Evolutionary conservation across 768 basidiomycete species (phyloP).

Genomic region (Steccherinum ochraceum): DNA sequence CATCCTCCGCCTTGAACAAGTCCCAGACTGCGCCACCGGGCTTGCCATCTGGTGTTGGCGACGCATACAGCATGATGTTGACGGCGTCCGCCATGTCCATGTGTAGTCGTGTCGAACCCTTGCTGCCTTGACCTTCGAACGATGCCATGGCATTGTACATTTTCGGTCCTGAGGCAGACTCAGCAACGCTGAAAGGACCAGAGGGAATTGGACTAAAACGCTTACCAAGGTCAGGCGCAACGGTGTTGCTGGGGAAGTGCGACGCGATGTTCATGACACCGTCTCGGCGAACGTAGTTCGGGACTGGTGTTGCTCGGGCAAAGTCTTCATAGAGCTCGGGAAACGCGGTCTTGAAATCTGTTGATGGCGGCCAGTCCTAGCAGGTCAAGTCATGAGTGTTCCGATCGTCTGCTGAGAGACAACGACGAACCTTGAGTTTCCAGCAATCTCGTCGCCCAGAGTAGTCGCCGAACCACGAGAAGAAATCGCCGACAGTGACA

Average conservation of each 20-base stretch:
- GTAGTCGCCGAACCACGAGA: slow-evolving; percentile 68
- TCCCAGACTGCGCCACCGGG: slow-evolving; percentile 90
- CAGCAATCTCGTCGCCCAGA: slow-evolving; percentile 48
- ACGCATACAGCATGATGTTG: slow-evolving; percentile 82
- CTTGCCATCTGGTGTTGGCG: slow-evolving; percentile 45
- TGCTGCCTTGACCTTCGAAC: slow-evolving; percentile 55
- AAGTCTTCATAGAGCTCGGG: slow-evolving; percentile 88
- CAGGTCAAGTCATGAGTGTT: not conserved
- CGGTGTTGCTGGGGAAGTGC: slow-evolving; percentile 76
- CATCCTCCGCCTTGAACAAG: slow-evolving; percentile 77
- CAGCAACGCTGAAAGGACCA: not conserved
- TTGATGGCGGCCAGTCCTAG: slow-evolving; percentile 92
- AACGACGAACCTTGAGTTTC: slow-evolving; percentile 65
- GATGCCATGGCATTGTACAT: slow-evolving; percentile 91
- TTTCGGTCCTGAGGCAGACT: slow-evolving; percentile 61
- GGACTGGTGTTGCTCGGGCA: slow-evolving; percentile 74
- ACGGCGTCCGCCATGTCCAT: slow-evolving; percentile 95
- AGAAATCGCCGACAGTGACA: slow-evolving; percentile 73
- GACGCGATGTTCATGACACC: slow-evolving; percentile 85
- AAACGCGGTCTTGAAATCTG: slow-evolving; percentile 78
- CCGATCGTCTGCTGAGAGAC: not conserved
- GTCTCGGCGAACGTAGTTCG: slow-evolving; percentile 86
- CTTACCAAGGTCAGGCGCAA: slow-evolving; percentile 76
- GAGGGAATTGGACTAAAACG: not conserved
- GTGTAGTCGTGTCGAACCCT: slow-evolving; percentile 83